Conservation (phyloP, 805 yeast genomes). For the Candida germanica region DNA sequence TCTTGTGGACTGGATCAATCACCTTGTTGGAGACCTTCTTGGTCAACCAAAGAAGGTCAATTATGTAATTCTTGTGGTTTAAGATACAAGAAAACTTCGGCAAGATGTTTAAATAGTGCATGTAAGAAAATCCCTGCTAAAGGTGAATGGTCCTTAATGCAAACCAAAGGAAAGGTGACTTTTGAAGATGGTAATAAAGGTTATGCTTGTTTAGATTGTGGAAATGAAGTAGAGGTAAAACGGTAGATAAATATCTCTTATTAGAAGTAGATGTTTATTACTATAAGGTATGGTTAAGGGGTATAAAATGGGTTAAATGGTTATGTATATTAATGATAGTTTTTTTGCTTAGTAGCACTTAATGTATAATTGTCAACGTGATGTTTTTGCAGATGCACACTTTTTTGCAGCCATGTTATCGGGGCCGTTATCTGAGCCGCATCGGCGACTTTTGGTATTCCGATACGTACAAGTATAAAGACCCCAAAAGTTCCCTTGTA, state of each 20-base stretch:
- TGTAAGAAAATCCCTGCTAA: slow-evolving; percentile 94
- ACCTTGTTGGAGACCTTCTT: slow-evolving; percentile 98
- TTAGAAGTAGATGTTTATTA: slow-evolving; percentile 2
- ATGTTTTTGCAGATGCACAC: too few relatives aligned
- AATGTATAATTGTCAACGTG: too few relatives aligned
- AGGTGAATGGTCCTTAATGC: slow-evolving; percentile 91
- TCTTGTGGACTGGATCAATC: slow-evolving; percentile 89
- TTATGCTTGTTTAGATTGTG: slow-evolving; percentile 42
- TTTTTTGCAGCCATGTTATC: too few relatives aligned
- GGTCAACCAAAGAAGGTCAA: slow-evolving; percentile 91
- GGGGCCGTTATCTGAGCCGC: too few relatives aligned
- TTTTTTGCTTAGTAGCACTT: too few relatives aligned
- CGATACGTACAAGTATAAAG: too few relatives aligned
- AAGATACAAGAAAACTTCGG: slow-evolving; percentile 90
- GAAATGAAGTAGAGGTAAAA: slow-evolving; percentile 38
- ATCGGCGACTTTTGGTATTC: too few relatives aligned
- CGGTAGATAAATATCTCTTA: slow-evolving; percentile 1
- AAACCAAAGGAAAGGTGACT: slow-evolving; percentile 52
- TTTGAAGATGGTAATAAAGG: slow-evolving; percentile 41
- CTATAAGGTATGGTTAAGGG: too few relatives aligned
- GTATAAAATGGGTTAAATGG: slow-evolving; percentile 1
- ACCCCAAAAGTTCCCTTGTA: too few relatives aligned
- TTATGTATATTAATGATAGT: too few relatives aligned
- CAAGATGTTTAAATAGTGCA: slow-evolving; percentile 70
- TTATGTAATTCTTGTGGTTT: slow-evolving; percentile 95